phyloP scores from a whole-genome alignment of 345 rosid species.

The Excoecaria cochinchinensis region DNA sequence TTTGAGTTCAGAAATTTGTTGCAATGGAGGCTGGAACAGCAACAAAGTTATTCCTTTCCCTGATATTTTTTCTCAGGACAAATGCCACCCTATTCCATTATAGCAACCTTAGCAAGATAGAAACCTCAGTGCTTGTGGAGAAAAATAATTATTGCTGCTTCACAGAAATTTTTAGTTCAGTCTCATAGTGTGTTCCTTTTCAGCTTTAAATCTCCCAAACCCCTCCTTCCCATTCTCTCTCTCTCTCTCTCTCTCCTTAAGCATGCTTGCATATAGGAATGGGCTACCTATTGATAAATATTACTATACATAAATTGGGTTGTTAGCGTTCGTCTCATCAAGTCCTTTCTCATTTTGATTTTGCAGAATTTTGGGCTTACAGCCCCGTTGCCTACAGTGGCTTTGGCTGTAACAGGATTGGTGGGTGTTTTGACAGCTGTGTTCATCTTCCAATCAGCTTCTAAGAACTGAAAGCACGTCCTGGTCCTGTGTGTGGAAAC shows the following conservation, averaged over 20 bases:
- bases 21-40: too few relatives aligned
- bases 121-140: not conserved
- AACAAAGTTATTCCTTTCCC: too few relatives aligned
- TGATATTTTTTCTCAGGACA: too few relatives aligned
- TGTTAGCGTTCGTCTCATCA: not conserved
- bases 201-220: too few relatives aligned
- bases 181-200: too few relatives aligned
- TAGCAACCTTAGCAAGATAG: not conserved
- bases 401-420: constrained; percentile 77
- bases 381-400: constrained; percentile 71
- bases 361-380: constrained; percentile 87
- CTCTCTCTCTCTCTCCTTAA: too few relatives aligned
- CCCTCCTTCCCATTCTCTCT: too few relatives aligned
- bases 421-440: constrained; percentile 75
- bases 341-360: constrained; percentile 6
- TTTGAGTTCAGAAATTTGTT: too few relatives aligned
- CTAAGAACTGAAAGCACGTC: constrained; percentile 45
- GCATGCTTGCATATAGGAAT: not conserved
- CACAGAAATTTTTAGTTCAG: too few relatives aligned
- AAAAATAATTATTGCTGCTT: too few relatives aligned
- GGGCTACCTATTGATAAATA: not conserved
- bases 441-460: constrained; percentile 89
- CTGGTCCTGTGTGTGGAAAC: constrained; percentile 21
- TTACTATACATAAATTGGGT: not conserved
- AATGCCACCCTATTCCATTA: too few relatives aligned